Evolutionary conservation across 768 basidiomycete species (phyloP).

Genomic region (Macrocybe gigantea): DNA sequence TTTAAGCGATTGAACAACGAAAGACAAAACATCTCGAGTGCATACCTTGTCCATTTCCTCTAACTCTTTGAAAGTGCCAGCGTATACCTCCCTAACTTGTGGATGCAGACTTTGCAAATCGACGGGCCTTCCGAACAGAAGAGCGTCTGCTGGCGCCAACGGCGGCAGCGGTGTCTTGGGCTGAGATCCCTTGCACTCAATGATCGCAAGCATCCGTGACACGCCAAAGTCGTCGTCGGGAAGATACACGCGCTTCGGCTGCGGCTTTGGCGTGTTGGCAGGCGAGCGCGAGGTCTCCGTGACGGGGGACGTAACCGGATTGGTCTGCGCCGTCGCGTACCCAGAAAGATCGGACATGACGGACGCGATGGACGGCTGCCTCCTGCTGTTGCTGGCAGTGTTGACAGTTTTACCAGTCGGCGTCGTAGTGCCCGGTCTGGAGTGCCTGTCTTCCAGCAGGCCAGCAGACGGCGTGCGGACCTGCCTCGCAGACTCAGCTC

Average conservation of each 20-base stretch:
- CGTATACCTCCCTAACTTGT: slow-evolving; percentile 64
- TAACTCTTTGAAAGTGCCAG: slow-evolving; percentile 61
- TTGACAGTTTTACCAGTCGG: slow-evolving; percentile 21
- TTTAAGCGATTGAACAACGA: background rate
- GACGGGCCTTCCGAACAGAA: slow-evolving; percentile 64
- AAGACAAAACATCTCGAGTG: background rate
- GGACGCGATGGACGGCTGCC: slow-evolving; percentile 71
- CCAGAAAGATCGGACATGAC: slow-evolving; percentile 61
- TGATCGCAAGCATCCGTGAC: slow-evolving; percentile 80
- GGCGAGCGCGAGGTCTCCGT: slow-evolving; percentile 19
- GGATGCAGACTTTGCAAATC: slow-evolving; percentile 66
- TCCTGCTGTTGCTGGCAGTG: slow-evolving; percentile 23
- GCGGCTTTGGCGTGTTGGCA: slow-evolving; percentile 24
- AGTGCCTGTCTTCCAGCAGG: slow-evolving; percentile 4
- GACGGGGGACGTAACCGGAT: slow-evolving; percentile 16
- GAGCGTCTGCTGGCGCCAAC: slow-evolving; percentile 61
- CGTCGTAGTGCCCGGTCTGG: slow-evolving; percentile 26
- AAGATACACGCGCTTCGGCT: slow-evolving; percentile 41
- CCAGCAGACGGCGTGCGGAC: slow-evolving; percentile 9
- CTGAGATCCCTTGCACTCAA: slow-evolving; percentile 57
- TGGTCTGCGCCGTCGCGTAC: slow-evolving; percentile 35
- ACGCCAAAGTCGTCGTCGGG: slow-evolving; percentile 86
- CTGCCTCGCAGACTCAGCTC: slow-evolving; percentile 3
- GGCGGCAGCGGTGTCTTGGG: slow-evolving; percentile 25
- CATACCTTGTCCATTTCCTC: slow-evolving; percentile 77